These are phyloP conservation scores for Carex littledalei DNA, from an alignment of 176 grass and related monocot genomes.

Conservation along the genomic window DNA sequence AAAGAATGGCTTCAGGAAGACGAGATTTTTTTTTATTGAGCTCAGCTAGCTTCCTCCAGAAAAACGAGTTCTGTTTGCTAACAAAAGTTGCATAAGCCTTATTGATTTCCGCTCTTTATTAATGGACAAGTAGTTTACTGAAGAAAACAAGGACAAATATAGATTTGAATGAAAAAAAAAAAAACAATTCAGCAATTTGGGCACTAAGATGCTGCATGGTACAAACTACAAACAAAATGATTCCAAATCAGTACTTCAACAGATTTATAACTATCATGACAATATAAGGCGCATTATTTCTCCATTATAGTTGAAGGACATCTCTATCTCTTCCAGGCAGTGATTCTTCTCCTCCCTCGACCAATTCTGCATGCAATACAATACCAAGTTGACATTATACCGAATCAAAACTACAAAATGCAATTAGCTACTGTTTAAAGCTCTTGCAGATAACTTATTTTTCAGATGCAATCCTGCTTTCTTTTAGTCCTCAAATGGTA, in stretches of 20 bases:
- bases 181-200: not conserved
- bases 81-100: not conserved
- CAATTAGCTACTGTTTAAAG: not conserved
- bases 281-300: conserved; percentile 63
- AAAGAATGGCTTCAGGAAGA: too few species aligned
- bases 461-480: too few species aligned
- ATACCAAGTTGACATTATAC: not conserved
- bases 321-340: conserved; percentile 82
- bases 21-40: too few species aligned
- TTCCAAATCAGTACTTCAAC: not conserved
- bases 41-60: too few species aligned
- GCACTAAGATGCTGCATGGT: not conserved
- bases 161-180: not conserved
- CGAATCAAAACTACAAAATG: not conserved
- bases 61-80: not conserved
- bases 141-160: not conserved
- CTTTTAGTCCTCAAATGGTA: not conserved
- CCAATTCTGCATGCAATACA: conserved; percentile 40
- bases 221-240: not conserved
- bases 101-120: not conserved
- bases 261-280: conserved; percentile 27
- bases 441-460: too few species aligned
- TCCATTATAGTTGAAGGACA: conserved; percentile 65
- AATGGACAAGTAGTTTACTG: conserved; percentile 7
- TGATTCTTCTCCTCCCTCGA: conserved; percentile 74